Conservation (phyloP, 257 asterid genomes). For the Solanum boliviense region DNA sequence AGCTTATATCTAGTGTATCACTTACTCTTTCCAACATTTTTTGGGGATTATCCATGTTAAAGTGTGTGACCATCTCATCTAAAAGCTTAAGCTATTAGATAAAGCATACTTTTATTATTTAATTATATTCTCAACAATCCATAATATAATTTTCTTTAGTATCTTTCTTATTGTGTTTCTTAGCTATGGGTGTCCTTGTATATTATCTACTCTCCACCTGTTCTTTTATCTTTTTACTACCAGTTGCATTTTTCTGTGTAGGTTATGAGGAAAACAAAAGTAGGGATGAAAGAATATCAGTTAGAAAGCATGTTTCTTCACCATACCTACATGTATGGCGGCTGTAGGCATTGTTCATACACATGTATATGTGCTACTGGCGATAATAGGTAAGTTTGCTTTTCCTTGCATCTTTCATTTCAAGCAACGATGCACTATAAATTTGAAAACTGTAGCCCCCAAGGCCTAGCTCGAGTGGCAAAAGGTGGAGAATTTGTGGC, state of each 20-base stretch:
- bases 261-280: constrained; percentile 80
- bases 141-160: not conserved
- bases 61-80: too few species aligned
- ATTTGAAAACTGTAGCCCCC: not conserved
- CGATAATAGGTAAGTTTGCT: constrained; percentile 43
- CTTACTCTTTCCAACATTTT: not conserved
- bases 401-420: not conserved
- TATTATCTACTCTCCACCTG: not conserved
- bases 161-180: not conserved
- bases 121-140: too few species aligned
- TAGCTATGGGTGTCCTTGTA: not conserved
- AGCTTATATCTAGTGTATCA: not conserved
- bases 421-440: not conserved
- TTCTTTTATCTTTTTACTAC: not conserved
- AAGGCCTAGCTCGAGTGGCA: too few species aligned
- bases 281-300: constrained; percentile 92
- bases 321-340: constrained; percentile 98
- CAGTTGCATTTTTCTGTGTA: constrained; percentile 20
- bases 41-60: not conserved
- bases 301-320: constrained; percentile 93
- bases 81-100: too few species aligned
- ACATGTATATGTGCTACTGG: constrained; percentile 98
- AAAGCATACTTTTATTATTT: too few species aligned
- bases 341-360: constrained; percentile 97
- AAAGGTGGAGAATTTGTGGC: too few species aligned